Conservation (phyloP, 2,329 filamentous ascomycete genomes). For the Claviceps maximensis region DNA sequence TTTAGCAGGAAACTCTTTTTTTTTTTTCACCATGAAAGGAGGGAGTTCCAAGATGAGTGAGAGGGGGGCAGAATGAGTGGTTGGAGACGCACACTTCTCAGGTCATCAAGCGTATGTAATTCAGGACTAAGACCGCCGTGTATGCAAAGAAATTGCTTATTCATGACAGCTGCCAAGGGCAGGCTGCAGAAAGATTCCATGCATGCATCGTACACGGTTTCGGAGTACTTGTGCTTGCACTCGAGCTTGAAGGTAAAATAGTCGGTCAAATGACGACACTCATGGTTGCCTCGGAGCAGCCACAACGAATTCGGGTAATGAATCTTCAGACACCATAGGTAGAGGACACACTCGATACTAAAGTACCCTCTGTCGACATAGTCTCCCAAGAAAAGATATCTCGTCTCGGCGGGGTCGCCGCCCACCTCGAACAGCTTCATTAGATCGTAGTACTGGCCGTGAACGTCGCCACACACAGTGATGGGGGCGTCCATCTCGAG, state of each 20-base stretch:
- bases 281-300: constrained; percentile 94
- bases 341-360: constrained; percentile 97
- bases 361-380: constrained; percentile 98
- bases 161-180: constrained; percentile 94
- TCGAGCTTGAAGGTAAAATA: constrained; percentile 99
- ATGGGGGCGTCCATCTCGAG: constrained; percentile 99
- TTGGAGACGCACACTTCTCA: constrained; percentile 57
- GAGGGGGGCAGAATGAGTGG: no score
- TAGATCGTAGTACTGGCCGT: constrained; percentile 97
- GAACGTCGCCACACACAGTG: constrained; percentile 94
- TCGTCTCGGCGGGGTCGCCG: constrained; percentile 87
- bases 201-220: constrained; percentile 90
- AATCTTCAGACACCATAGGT: constrained; percentile 96
- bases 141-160: constrained; percentile 99
- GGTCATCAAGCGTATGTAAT: constrained; percentile 85
- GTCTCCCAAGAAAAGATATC: constrained; percentile 94
- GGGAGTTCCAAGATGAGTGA: not conserved
- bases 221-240: constrained; percentile 99
- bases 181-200: constrained; percentile 96
- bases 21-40: not conserved
- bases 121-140: constrained; percentile 94
- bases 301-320: constrained; percentile 97
- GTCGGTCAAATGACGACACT: constrained; percentile 96
- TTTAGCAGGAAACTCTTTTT: not conserved
- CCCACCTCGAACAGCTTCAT: constrained; percentile 99